Percentiles rank a stretch among this genome's conserved stretches.
Evolutionary conservation across 208 protist genomes (phyloP).

Genomic region (Leishmania lainsoni): DNA sequence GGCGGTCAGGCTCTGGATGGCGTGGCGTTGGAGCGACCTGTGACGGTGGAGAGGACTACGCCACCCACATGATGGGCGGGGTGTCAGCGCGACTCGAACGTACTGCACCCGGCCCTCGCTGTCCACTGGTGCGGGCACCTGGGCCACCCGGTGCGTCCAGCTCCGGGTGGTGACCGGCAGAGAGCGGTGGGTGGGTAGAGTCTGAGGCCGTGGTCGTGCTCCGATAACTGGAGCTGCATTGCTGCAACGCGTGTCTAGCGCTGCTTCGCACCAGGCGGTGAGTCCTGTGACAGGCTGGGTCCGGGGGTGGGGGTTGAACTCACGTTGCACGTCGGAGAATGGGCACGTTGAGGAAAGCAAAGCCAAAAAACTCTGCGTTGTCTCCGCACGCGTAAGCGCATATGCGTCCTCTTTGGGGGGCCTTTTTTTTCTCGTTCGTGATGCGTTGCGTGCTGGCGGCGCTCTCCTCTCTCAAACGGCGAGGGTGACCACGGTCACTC

Average conservation of each 20-base stretch:
- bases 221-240: background rate
- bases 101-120: background rate
- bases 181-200: background rate
- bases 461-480: background rate
- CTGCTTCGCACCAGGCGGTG: background rate
- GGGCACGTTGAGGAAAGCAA: background rate
- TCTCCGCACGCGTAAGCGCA: background rate
- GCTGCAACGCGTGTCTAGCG: background rate
- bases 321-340: background rate
- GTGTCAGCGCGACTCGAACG: background rate
- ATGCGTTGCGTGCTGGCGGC: too few species aligned
- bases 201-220: background rate
- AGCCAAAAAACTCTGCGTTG: background rate
- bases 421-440: background rate
- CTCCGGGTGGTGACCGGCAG: background rate
- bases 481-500: too few species aligned
- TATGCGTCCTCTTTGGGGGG: background rate
- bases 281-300: background rate
- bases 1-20: background rate
- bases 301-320: background rate
- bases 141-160: background rate
- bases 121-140: background rate
- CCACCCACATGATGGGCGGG: background rate
- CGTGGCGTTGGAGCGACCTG: background rate
- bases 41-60: background rate